Evolutionary conservation across 768 basidiomycete genomes (phyloP).

Genomic region (Tylopilus subfusipes): DNA sequence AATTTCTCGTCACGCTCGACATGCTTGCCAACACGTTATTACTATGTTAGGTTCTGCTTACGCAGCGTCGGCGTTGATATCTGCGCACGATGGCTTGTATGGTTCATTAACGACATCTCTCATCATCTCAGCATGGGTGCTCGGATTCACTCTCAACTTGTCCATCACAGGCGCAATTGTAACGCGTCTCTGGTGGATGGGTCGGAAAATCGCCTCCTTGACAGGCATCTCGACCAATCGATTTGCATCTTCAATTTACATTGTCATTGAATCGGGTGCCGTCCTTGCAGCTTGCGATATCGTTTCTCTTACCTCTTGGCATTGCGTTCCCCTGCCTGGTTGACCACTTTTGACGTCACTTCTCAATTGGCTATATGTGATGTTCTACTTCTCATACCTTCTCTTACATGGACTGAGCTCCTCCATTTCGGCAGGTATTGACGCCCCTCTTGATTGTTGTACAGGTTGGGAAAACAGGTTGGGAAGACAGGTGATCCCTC

Average conservation of each 20-base stretch:
- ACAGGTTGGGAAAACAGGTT: too few species aligned
- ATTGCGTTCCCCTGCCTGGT: too few species aligned
- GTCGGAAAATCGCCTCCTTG: not conserved
- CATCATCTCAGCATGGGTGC: not conserved
- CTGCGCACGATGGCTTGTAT: not conserved
- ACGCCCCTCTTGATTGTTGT: too few species aligned
- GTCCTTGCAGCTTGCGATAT: not conserved
- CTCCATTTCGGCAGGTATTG: too few species aligned
- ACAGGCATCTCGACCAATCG: not conserved
- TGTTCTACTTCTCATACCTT: not conserved
- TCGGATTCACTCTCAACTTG: not conserved
- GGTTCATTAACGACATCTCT: not conserved
- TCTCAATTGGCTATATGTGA: not conserved
- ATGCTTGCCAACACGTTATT: not conserved
- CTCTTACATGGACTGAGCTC: too few species aligned
- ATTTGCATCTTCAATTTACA: not conserved
- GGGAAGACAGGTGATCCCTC: too few species aligned
- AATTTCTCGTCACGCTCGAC: not conserved
- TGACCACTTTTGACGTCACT: not conserved
- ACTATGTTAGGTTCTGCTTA: not conserved
- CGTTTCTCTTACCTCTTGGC: not conserved
- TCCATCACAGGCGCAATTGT: not conserved
- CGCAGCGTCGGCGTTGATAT: not conserved
- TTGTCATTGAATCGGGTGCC: not conserved
- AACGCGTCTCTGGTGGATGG: not conserved